Conservation (phyloP, 345 rosid species). For the Corymbia maculata region DNA sequence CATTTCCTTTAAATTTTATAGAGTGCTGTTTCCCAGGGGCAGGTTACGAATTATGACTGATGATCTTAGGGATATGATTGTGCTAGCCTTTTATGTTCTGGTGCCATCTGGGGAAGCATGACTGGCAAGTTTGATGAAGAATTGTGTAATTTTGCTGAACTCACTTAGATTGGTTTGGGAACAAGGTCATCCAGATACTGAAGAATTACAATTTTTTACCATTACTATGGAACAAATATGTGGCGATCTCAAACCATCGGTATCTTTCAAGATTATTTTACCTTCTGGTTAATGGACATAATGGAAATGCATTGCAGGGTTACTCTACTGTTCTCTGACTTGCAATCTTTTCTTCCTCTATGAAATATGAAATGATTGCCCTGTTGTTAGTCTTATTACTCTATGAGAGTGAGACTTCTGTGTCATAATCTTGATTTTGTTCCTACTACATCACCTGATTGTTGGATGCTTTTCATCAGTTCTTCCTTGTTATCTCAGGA, state of each 20-base stretch:
- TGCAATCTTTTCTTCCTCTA: neutral
- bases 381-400: neutral
- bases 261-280: neutral
- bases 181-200: neutral
- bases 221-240: neutral
- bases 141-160: neutral
- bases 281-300: neutral
- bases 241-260: neutral
- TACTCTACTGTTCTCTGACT: neutral
- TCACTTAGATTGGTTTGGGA: neutral
- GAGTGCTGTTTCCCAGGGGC: neutral
- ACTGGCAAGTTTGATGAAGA: neutral
- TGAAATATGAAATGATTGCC: neutral
- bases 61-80: neutral
- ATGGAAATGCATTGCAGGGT: neutral
- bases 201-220: neutral
- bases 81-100: neutral
- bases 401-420: neutral
- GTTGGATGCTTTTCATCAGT: neutral
- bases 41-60: neutral
- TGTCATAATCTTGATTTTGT: neutral
- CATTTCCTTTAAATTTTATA: neutral
- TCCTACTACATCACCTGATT: neutral
- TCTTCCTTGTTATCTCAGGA: constrained; percentile 19
- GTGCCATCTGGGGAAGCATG: neutral